Percentiles rank a stretch among this genome's conserved stretches.
These are phyloP conservation scores for Petunia hybrid DNA, from an alignment of 305 asterid species.

Conservation along the genomic window DNA sequence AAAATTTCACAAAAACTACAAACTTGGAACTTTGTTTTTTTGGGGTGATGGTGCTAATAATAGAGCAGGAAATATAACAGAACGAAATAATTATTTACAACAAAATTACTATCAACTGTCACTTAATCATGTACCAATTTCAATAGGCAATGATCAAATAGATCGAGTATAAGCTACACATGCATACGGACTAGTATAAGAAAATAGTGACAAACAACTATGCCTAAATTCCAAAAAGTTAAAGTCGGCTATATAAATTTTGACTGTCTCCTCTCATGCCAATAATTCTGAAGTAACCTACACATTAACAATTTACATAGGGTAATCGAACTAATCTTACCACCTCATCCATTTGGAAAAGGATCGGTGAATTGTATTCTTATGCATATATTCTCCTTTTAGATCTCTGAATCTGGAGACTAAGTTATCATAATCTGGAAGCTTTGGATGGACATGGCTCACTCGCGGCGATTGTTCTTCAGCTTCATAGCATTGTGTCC, in stretches of 20 bases:
- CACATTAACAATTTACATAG: background rate
- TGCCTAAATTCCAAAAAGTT: background rate
- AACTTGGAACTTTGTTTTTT: background rate
- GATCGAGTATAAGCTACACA: background rate
- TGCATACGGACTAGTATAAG: background rate
- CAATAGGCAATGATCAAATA: too few species aligned
- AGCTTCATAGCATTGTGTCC: background rate
- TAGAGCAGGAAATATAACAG: background rate
- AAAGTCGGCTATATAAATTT: background rate
- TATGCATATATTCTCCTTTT: constrained; percentile 30
- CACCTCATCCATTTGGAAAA: constrained; percentile 32
- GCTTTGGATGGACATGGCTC: constrained; percentile 44
- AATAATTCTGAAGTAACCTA: background rate
- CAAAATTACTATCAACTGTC: background rate
- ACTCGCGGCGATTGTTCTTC: constrained; percentile 13
- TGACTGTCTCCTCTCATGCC: background rate
- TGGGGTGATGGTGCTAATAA: background rate
- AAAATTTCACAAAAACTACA: background rate
- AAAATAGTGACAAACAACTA: background rate
- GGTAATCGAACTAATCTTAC: background rate
- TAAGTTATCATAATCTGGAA: constrained; percentile 43
- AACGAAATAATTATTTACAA: background rate
- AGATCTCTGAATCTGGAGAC: constrained; percentile 37
- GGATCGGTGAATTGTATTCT: background rate
- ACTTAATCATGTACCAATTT: too few species aligned